Percentiles rank a stretch among this genome's conserved stretches.
Conservation (phyloP, 805 yeast species). For the Ogataea populi-albae region DNA sequence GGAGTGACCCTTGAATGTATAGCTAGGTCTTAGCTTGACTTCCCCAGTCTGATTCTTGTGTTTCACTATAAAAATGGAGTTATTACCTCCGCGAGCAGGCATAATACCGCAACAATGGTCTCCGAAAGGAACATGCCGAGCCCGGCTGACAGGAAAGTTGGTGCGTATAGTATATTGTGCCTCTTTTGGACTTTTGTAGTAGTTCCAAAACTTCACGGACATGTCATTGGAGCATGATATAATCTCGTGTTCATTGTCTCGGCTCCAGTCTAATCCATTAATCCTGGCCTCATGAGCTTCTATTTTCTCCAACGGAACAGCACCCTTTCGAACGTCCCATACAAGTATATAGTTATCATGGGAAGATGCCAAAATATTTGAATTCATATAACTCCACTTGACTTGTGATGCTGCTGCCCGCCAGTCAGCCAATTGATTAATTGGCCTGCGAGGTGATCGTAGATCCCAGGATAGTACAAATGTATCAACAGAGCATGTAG, state of each 20-base stretch:
- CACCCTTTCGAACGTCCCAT: conserved; percentile 89
- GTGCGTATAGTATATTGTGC: conserved; percentile 64
- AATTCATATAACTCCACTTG: conserved; percentile 81
- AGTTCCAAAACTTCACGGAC: conserved; percentile 81
- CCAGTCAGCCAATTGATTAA: conserved; percentile 87
- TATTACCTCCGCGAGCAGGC: conserved; percentile 86
- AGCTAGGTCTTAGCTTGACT: conserved; percentile 47
- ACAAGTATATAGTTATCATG: conserved; percentile 78
- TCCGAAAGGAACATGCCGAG: conserved; percentile 88
- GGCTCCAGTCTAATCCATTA: conserved; percentile 83
- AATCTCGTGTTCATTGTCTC: conserved; percentile 54
- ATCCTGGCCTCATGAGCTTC: conserved; percentile 82
- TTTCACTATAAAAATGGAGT: conserved; percentile 56
- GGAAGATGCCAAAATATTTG: conserved; percentile 76
- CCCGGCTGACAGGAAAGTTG: conserved; percentile 84
- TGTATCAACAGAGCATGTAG: conserved; percentile 92
- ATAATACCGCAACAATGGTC: conserved; percentile 75
- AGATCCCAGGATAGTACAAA: conserved; percentile 89
- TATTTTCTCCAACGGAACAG: conserved; percentile 64
- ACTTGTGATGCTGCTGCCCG: conserved; percentile 92
- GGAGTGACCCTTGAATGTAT: conserved; percentile 73
- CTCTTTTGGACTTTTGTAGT: conserved; percentile 36
- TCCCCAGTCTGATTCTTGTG: conserved; percentile 38
- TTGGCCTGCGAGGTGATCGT: conserved; percentile 73
- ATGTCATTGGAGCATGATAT: conserved; percentile 86